These are phyloP conservation scores for Saccharomyces cerevisiae DNA, from an alignment of 805 yeast species.

Conservation along the genomic window DNA sequence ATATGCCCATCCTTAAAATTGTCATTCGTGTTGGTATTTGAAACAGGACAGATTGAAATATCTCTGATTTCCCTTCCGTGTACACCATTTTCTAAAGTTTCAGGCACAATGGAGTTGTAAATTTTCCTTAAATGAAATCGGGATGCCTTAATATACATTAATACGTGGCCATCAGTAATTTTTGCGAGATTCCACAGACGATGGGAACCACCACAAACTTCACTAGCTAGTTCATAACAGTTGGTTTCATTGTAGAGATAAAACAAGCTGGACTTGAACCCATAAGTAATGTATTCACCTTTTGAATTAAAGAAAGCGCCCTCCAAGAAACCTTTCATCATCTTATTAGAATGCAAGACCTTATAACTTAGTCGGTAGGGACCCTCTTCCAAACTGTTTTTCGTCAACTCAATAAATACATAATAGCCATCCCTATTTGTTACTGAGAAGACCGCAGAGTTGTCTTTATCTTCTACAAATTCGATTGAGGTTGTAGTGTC, in stretches of 20 bases:
- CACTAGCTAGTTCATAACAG: conserved; percentile 60
- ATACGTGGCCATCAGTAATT: conserved; percentile 30
- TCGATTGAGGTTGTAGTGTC: conserved; percentile 58
- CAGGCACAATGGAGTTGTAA: conserved; percentile 21
- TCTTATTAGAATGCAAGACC: conserved; percentile 48
- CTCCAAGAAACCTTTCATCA: conserved; percentile 73
- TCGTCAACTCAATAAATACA: conserved; percentile 27
- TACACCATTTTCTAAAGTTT: conserved; percentile 48
- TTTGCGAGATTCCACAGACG: conserved; percentile 62
- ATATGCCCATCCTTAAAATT: conserved; percentile 33
- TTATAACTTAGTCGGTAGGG: conserved; percentile 7
- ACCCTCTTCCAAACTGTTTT: background rate
- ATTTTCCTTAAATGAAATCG: conserved; percentile 35
- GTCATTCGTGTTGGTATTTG: background rate
- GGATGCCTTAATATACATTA: conserved; percentile 55
- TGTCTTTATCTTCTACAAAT: conserved; percentile 27
- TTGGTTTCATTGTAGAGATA: conserved; percentile 75
- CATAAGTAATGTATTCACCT: conserved; percentile 55
- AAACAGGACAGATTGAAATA: conserved; percentile 37
- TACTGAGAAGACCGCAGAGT: conserved; percentile 32
- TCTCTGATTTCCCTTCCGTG: conserved; percentile 92
- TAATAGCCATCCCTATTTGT: conserved; percentile 66
- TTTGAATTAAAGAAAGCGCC: conserved; percentile 45
- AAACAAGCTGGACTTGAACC: conserved; percentile 74
- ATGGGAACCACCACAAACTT: conserved; percentile 86